These are phyloP conservation scores for Wickerhamiella dianesei DNA, from an alignment of 805 yeast species.

Conservation along the genomic window DNA sequence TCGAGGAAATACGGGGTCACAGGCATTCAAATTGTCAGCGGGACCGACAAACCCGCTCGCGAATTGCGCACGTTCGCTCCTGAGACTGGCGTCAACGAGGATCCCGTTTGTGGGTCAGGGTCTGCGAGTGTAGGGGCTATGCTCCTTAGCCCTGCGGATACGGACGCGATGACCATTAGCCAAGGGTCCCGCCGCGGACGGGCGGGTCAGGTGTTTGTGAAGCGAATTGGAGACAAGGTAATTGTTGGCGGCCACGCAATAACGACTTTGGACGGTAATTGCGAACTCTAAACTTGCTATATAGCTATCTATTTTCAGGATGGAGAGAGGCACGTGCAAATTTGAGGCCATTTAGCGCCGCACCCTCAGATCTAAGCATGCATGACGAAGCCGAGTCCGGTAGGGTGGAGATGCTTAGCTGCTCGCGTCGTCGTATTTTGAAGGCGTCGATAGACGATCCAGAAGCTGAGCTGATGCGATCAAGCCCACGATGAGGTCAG, in stretches of 20 bases:
- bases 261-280: neutral
- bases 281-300: no score
- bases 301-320: no score
- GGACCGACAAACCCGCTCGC: constrained; percentile 1
- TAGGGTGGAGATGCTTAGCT: no score
- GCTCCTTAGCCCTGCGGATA: neutral
- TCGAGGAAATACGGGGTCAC: constrained; percentile 1
- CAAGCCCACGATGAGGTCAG: neutral
- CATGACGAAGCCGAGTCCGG: no score
- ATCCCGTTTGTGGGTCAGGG: constrained; percentile 12
- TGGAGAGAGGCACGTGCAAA: no score
- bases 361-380: no score
- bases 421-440: neutral
- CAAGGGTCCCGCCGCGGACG: neutral
- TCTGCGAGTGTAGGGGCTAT: neutral
- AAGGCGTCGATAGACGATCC: neutral
- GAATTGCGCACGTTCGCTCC: constrained; percentile 16
- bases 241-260: neutral
- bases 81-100: constrained; percentile 7
- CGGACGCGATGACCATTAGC: neutral
- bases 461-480: neutral
- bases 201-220: neutral
- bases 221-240: neutral
- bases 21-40: constrained; percentile 10
- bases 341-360: no score